phyloP scores from a whole-genome alignment of 2,329 filamentous ascomycete genomes.

The Cladorrhinum sp. region DNA sequence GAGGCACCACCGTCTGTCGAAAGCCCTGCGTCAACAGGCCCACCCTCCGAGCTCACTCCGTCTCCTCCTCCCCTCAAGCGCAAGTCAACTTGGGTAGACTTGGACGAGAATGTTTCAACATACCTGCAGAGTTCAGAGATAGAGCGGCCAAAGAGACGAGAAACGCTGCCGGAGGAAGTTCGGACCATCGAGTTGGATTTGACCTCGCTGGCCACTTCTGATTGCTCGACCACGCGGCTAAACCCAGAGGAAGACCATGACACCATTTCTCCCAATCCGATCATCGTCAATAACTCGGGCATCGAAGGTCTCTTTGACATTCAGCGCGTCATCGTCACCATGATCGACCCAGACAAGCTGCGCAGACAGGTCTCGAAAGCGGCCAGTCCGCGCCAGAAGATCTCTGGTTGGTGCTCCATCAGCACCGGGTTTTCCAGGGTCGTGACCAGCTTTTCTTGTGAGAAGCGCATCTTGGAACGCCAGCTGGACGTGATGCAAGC shows the following conservation, averaged over 20 bases:
- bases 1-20: not conserved
- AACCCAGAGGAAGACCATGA: slow-evolving; percentile 8
- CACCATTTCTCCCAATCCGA: slow-evolving; percentile 35
- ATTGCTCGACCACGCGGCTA: not conserved
- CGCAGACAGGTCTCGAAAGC: slow-evolving; percentile 28
- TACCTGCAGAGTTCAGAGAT: not conserved
- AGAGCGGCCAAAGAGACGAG: not conserved
- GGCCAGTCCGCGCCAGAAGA: slow-evolving; percentile 27
- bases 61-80: slow-evolving; percentile 2
- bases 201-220: not conserved
- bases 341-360: slow-evolving; percentile 28
- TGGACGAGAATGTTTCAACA: slow-evolving; percentile 17
- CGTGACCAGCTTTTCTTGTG: slow-evolving; percentile 31
- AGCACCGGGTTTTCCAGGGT: slow-evolving; percentile 33
- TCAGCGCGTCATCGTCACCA: slow-evolving; percentile 30
- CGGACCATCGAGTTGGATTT: slow-evolving; percentile 7
- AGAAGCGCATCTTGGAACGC: slow-evolving; percentile 27
- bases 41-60: not conserved
- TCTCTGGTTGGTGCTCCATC: slow-evolving; percentile 32
- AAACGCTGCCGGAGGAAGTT: slow-evolving; percentile 8
- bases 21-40: not conserved
- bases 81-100: slow-evolving; percentile 7
- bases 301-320: slow-evolving; percentile 33
- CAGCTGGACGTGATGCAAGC: slow-evolving; percentile 32
- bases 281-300: slow-evolving; percentile 31